Conservation (phyloP, 83 land plant genomes). For the Larix sibirica region DNA sequence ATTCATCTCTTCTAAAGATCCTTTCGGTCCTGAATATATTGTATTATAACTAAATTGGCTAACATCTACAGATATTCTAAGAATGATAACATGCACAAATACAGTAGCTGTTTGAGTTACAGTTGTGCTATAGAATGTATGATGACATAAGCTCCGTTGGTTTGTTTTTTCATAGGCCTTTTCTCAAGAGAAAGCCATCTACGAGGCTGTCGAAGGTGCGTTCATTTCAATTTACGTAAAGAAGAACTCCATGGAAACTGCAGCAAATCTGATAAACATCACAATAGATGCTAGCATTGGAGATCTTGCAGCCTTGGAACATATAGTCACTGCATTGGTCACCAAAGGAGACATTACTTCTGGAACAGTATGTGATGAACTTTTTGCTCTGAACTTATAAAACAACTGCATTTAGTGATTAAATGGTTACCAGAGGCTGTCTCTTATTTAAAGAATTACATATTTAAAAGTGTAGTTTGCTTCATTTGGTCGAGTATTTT, state of each 20-base stretch:
- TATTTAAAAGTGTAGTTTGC: not conserved
- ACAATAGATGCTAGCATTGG: conserved; percentile 88
- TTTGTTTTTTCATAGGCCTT: conserved; percentile 55
- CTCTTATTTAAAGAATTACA: not conserved
- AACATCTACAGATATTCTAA: too few species aligned
- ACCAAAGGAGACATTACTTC: conserved; percentile 80
- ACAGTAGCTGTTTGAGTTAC: too few species aligned
- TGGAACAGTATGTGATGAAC: conserved; percentile 50
- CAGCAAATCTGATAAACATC: conserved; percentile 72
- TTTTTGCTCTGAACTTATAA: not conserved
- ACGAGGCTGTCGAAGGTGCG: conserved; percentile 95
- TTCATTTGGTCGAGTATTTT: not conserved
- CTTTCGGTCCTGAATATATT: not conserved
- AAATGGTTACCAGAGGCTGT: not conserved
- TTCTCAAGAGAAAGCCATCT: conserved; percentile 91
- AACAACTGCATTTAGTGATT: not conserved
- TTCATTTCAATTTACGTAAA: conserved; percentile 82
- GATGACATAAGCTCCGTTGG: not conserved
- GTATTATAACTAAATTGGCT: not conserved
- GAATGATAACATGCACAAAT: too few species aligned
- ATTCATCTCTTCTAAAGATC: not conserved
- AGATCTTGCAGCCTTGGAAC: conserved; percentile 90
- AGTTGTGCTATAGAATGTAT: too few species aligned
- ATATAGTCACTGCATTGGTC: conserved; percentile 62
- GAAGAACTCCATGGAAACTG: conserved; percentile 79